Evolutionary conservation across 2,329 filamentous ascomycete species (phyloP), one percentile per base, ranked within the genome.

Genomic region (Nannizziopsis arthrosporioides): DNA sequence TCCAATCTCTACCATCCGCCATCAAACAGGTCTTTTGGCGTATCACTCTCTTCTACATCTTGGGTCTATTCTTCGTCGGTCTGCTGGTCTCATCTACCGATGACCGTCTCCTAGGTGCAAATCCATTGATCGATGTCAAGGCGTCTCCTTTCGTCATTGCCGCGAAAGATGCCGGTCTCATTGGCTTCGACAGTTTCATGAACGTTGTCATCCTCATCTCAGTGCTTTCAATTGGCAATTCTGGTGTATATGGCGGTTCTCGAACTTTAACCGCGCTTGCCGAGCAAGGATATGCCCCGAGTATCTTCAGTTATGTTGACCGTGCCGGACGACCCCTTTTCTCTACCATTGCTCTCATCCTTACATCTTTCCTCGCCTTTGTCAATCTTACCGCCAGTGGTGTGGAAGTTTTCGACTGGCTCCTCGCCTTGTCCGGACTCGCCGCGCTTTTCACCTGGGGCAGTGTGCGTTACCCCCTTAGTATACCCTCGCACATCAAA

Each of bases 101-200:
- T 27, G 36, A 55, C 0, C 62, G 61, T 5, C 64, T 74, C 4
- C 58, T 74, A 22, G 63, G 64, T 39, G 64, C 64, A 17, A 48
- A 47, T n/a, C 59, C 56, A 14, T 61, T 58, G 12, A 59, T 64
- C 17, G 66, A 70, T 53, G 67, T 68, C 40, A 66, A 67, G 35
- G 72, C 74, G 5, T 80, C 76, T 0, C 82, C 82, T 0, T 84
- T 84, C 57, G 81, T 85, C 51, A 76, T 85, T 54, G 76, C 77
- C 18, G 78, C 80, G 51, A 66, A 75, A 52, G 70, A 78, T 49
- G 78, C 79, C 5, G 77, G 78, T 39, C 76, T 85, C 38, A 59
- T 62, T 1, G 74, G 74, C 2, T 71, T 84, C 11, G 78, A 80
- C 18, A 74, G 72, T 18, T 75, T 85, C 53, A 80, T 85, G 70